phyloP scores from a whole-genome alignment of 257 asterid species.

The Jaltomata sinuosa region DNA sequence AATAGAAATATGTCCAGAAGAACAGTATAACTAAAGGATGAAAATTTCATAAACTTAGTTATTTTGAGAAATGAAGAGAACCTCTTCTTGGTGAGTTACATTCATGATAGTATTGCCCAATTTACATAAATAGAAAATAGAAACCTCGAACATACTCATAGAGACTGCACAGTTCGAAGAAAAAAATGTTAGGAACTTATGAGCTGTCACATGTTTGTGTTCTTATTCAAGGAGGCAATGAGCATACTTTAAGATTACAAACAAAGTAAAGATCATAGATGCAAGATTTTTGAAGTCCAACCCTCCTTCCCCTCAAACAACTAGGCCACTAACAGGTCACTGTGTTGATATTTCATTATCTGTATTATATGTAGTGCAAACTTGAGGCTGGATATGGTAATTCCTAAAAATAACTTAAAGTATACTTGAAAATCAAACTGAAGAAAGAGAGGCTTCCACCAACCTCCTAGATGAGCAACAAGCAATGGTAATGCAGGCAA shows the following conservation, averaged over 20 bases:
- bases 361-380: not conserved
- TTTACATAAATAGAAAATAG: not conserved
- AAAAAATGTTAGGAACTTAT: not conserved
- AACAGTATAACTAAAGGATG: not conserved
- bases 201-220: not conserved
- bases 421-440: not conserved
- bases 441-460: slow-evolving; percentile 14
- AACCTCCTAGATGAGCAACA: slow-evolving; percentile 97
- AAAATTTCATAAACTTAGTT: not conserved
- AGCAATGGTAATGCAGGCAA: slow-evolving; percentile 89
- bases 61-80: not conserved
- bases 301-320: not conserved
- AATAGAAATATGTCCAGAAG: not conserved
- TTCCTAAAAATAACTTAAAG: not conserved
- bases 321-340: not conserved
- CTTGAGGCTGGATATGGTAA: not conserved
- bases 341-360: not conserved
- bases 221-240: not conserved
- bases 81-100: not conserved
- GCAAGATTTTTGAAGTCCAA: not conserved
- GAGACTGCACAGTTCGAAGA: not conserved
- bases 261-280: not conserved
- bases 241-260: not conserved
- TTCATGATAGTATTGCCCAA: not conserved
- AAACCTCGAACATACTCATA: not conserved